A percentile compares a stretch with the other conserved stretches of the same genome.
Conservation (phyloP, 495 filamentous ascomycete genomes). For the Staphylotrichum longicolle region DNA sequence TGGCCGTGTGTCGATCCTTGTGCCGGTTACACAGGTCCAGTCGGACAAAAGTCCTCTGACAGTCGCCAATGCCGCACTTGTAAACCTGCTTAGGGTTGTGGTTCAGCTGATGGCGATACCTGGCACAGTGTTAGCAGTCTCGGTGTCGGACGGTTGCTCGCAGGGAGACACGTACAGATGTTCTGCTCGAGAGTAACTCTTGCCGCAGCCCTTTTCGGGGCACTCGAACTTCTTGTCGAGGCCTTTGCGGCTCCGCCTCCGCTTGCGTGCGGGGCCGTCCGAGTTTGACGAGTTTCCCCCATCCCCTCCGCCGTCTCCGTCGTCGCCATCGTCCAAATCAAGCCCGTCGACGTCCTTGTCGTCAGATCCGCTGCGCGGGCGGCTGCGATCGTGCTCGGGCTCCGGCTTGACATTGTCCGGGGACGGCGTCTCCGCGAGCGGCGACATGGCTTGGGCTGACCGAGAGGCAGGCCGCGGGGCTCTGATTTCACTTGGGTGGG, state of each 20-base stretch:
- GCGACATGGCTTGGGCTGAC: slow-evolving; percentile 42
- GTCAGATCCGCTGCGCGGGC: slow-evolving; percentile 47
- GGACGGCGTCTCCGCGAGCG: slow-evolving; percentile 42
- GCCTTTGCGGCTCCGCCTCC: slow-evolving; percentile 81
- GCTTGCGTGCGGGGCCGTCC: slow-evolving; percentile 61
- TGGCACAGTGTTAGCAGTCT: slow-evolving; percentile 33
- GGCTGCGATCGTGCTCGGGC: slow-evolving; percentile 45
- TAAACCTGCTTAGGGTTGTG: slow-evolving; percentile 97
- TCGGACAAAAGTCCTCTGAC: slow-evolving; percentile 85
- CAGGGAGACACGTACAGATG: slow-evolving; percentile 62
- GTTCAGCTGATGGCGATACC: slow-evolving; percentile 89
- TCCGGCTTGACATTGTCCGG: slow-evolving; percentile 45
- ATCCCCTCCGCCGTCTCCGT: slow-evolving; percentile 39
- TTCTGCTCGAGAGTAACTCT: slow-evolving; percentile 94
- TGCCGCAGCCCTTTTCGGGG: slow-evolving; percentile 82
- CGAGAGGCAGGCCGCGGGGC: slow-evolving; percentile 35
- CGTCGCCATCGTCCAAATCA: slow-evolving; percentile 41
- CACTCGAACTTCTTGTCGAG: slow-evolving; percentile 95
- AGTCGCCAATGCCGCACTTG: slow-evolving; percentile 89
- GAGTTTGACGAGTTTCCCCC: slow-evolving; percentile 53
- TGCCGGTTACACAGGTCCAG: slow-evolving; percentile 93
- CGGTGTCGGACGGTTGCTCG: neutral
- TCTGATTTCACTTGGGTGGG: slow-evolving; percentile 43
- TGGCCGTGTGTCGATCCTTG: slow-evolving; percentile 91
- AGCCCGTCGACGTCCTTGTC: slow-evolving; percentile 45